A percentile compares a stretch with the other conserved stretches of the same genome.
Conservation (phyloP, 352 stramenopile genomes). For the Phytopythium vexans region DNA sequence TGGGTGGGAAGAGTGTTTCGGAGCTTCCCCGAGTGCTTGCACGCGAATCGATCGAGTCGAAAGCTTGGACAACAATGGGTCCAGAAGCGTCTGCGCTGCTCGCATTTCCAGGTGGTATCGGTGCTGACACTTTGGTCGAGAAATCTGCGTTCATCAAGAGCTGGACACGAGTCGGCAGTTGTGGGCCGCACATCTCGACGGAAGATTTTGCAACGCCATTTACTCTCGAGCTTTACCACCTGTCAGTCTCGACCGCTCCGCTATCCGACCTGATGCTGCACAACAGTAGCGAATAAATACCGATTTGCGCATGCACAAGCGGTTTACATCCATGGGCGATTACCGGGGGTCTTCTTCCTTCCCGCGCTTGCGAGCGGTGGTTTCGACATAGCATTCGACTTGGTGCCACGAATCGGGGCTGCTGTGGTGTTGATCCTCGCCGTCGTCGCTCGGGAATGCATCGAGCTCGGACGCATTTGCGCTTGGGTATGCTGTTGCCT, state of each 20-base stretch:
- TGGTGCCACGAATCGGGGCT: no score
- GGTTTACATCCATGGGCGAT: no score
- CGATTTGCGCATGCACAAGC: no score
- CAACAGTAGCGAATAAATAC: not conserved
- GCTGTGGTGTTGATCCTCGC: no score
- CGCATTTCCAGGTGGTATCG: conserved; percentile 41
- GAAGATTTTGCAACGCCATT: conserved; percentile 52
- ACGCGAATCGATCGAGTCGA: conserved; percentile 6
- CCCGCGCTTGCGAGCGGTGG: no score
- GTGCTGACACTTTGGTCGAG: conserved; percentile 10
- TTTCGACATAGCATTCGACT: no score
- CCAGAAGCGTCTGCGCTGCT: conserved; percentile 22
- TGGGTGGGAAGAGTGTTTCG: conserved; percentile 25
- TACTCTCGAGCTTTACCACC: conserved; percentile 38
- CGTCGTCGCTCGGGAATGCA: no score
- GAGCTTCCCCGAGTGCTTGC: conserved; percentile 10
- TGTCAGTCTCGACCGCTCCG: not conserved
- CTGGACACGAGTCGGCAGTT: conserved; percentile 27
- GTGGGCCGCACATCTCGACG: conserved; percentile 52
- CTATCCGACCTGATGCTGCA: not conserved
- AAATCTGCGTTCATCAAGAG: conserved; percentile 4
- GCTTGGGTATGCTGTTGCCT: conserved; percentile 1
- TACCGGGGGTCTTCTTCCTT: no score
- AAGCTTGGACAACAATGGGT: not conserved
- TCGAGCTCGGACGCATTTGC: no score